Evolutionary conservation across 495 filamentous ascomycete genomes (phyloP), one percentile per base, ranked within the genome.

Genomic region (Podospora conica): DNA sequence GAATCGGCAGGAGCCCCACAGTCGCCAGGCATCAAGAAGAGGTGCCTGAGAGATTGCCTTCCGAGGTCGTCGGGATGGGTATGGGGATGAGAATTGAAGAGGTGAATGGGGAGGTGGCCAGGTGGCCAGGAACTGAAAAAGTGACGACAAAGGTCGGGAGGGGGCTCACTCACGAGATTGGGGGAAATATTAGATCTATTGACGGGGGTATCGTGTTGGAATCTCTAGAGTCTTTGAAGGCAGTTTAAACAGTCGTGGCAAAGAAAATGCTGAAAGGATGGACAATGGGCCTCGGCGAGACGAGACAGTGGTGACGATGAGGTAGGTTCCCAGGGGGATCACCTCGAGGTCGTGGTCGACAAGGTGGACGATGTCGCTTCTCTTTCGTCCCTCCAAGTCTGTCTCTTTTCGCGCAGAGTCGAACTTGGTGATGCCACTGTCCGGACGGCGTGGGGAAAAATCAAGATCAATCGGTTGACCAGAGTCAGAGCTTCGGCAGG

Each of bases 121-220:
- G 21, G 24, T 23, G 55, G 5, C 27, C 2, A 8, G 33, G 10
- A 29, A n/a, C 29, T 9, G 10, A 28, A 24, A 20, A 22, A 53
- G 31, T 24, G 22, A 31, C 18, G 59, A 31, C 33, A 24, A 20
- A 48, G 1, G 15, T 10, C 60, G 63, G 65, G 62, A 60, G 53
- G 58, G 53, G 27, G 27, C 55, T 62, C 48, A 76, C 75, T 75
- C 61, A 78, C 75, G 63, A 69, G 65, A 67, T 63, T 28, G 65
- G 7, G 40, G 58, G 58, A 67, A 65, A 61, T 69, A 74, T 74
- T 70, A 80, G 59, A 65, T 79, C 78, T 80, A 78, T 15, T 74
- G 65, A 60, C 70, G 33, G 63, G 75, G 78, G 75, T 79, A 78
- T 78, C 74, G 73, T 70, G 67, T 69, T 70, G 60, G 69, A 69